These are phyloP conservation scores for Turritis glabra DNA, from an alignment of 345 rosid species.

Conservation along the genomic window DNA sequence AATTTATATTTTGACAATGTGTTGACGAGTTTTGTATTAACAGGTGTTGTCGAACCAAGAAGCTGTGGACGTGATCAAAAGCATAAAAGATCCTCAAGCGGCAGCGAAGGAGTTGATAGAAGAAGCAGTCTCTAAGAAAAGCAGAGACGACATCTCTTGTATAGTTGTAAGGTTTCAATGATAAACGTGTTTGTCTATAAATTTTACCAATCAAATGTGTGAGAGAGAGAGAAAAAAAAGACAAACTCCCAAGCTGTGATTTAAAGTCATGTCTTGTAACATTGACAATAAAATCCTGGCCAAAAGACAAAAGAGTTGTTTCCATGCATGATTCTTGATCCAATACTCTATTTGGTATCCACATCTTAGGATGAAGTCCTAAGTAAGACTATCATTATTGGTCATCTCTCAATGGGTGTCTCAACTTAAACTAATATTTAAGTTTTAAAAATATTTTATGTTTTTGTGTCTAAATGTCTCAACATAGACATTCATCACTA, in stretches of 20 bases:
- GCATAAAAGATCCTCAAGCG: constrained; percentile 62
- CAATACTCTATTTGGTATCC: not conserved
- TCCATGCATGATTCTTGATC: not conserved
- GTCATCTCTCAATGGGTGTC: too few species aligned
- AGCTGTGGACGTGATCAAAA: constrained; percentile 59
- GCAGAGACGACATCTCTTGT: constrained; percentile 94
- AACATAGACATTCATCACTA: too few species aligned
- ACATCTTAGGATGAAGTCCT: too few species aligned
- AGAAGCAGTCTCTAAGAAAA: constrained; percentile 59
- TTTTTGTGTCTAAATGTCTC: too few species aligned
- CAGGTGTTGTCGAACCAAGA: constrained; percentile 92
- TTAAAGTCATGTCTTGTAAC: constrained; percentile 1
- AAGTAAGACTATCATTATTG: too few species aligned
- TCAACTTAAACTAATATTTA: too few species aligned
- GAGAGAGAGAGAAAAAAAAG: not conserved
- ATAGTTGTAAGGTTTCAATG: constrained; percentile 55
- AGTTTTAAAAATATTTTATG: too few species aligned
- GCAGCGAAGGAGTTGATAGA: constrained; percentile 76
- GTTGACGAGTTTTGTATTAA: not conserved
- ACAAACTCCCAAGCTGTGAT: not conserved
- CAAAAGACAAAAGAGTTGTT: not conserved
- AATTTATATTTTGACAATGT: not conserved
- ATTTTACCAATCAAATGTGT: constrained; percentile 3
- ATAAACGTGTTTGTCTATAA: not conserved
- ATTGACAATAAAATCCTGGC: not conserved